These are phyloP conservation scores for Xerocomellus intermedius DNA, from an alignment of 768 basidiomycete species.

Conservation along the genomic window DNA sequence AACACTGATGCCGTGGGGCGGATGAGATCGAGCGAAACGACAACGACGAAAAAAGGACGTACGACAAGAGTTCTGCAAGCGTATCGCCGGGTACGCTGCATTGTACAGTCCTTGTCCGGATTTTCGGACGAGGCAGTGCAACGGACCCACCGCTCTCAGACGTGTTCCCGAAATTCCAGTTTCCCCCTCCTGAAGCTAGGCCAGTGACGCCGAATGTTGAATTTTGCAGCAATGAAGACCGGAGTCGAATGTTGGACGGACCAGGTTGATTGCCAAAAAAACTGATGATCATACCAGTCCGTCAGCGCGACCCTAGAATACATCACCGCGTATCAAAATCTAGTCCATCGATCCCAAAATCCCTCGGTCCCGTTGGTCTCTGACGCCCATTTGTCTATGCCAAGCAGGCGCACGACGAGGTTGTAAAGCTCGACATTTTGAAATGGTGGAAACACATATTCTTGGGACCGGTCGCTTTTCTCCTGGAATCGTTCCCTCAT, in stretches of 20 bases:
- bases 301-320: neutral
- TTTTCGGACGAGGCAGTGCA: too few relatives aligned
- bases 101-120: neutral
- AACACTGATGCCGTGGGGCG: neutral
- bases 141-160: neutral
- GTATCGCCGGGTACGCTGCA: neutral
- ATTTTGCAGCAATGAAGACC: neutral
- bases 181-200: neutral
- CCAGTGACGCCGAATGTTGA: neutral
- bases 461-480: conserved; percentile 29
- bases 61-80: neutral
- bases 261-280: neutral
- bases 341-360: conserved; percentile 70
- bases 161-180: neutral
- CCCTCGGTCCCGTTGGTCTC: conserved; percentile 70
- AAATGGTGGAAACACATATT: conserved; percentile 72
- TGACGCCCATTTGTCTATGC: conserved; percentile 53
- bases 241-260: neutral
- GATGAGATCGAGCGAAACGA: neutral
- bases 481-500: neutral
- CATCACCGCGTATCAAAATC: neutral
- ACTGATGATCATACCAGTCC: neutral
- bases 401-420: conserved; percentile 71
- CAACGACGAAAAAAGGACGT: neutral
- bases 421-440: conserved; percentile 82